phyloP scores from a whole-genome alignment of 371 early-diverging fungal genomes.

The Smittium mucronatum region DNA sequence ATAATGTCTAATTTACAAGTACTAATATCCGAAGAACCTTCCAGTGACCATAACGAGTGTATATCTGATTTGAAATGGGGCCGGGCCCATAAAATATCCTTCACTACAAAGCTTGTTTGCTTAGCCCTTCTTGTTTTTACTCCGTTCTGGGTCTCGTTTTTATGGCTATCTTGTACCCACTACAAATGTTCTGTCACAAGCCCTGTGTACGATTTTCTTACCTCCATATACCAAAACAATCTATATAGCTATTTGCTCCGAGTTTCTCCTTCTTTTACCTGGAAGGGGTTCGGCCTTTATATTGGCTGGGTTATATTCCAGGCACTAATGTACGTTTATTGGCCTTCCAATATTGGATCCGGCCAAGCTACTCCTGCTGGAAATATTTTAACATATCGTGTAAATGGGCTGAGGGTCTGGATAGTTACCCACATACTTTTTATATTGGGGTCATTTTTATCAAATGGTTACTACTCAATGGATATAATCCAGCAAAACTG shows the following conservation, averaged over 20 bases:
- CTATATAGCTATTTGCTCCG: neutral
- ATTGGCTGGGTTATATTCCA: conserved; percentile 58
- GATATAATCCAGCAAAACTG: conserved; percentile 60
- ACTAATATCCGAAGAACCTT: too few species aligned
- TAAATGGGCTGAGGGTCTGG: conserved; percentile 66
- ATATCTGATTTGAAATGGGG: neutral
- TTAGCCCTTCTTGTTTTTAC: conserved; percentile 33
- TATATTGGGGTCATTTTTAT: conserved; percentile 39
- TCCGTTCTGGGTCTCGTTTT: conserved; percentile 50
- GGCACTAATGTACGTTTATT: conserved; percentile 42
- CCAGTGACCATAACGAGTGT: too few species aligned
- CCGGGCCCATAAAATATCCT: neutral
- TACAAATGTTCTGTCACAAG: conserved; percentile 48
- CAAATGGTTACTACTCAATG: conserved; percentile 41
- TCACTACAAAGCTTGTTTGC: neutral
- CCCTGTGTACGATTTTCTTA: conserved; percentile 35
- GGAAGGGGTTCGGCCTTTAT: conserved; percentile 39
- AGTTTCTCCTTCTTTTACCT: conserved; percentile 30
- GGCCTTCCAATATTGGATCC: conserved; percentile 54
- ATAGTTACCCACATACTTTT: conserved; percentile 53
- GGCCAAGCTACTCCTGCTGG: conserved; percentile 76
- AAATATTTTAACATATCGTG: conserved; percentile 51
- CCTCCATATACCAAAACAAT: neutral
- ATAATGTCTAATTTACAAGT: too few species aligned
- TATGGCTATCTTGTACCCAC: conserved; percentile 47